Evolutionary conservation across 768 basidiomycete species (phyloP).

Genomic region (Cystobasidium onofrii): DNA sequence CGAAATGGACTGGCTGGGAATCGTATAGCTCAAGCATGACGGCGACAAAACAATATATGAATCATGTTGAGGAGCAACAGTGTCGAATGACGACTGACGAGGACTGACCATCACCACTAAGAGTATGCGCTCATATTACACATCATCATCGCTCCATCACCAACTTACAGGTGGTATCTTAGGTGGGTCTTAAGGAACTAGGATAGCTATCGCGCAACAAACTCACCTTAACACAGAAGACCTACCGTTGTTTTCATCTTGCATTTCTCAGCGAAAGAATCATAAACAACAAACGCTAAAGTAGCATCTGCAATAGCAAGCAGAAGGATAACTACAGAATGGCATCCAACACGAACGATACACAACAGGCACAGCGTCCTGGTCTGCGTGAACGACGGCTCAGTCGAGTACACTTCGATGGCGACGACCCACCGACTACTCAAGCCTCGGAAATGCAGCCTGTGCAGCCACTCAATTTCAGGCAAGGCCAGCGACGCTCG

Average conservation of each 20-base stretch:
- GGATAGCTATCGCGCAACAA: no score
- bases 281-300: neutral
- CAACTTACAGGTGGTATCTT: neutral
- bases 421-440: neutral
- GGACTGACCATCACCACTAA: neutral
- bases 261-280: neutral
- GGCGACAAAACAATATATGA: neutral
- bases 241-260: neutral
- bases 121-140: neutral
- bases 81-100: neutral
- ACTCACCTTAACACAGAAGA: neutral
- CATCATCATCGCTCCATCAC: neutral
- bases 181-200: no score
- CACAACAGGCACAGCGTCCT: neutral
- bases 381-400: slow-evolving; percentile 16
- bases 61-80: neutral
- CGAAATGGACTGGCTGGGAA: neutral
- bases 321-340: neutral
- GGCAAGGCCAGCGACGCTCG: neutral
- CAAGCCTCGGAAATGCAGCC: neutral
- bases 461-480: neutral
- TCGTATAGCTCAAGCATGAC: neutral
- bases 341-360: neutral
- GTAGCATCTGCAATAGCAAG: no score
- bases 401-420: slow-evolving; percentile 23